These are phyloP conservation scores for Collybia nuda DNA, from an alignment of 768 basidiomycete species.

Conservation along the genomic window DNA sequence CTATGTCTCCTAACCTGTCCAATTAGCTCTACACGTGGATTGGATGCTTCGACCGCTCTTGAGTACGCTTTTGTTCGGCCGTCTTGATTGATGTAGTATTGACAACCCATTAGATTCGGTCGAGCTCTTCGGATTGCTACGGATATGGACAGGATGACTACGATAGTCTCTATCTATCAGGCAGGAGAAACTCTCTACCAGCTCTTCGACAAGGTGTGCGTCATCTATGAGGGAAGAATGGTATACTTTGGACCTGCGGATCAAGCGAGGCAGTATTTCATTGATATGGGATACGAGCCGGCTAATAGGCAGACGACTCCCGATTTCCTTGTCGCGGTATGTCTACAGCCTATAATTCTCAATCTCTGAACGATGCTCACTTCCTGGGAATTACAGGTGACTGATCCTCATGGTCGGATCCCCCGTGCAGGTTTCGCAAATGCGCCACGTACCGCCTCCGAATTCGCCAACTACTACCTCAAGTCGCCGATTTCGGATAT, in stretches of 20 bases:
- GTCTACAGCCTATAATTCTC: no score
- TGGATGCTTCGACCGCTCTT: slow-evolving; percentile 71
- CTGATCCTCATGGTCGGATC: slow-evolving; percentile 56
- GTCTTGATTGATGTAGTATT: background rate
- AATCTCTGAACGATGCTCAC: no score
- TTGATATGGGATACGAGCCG: slow-evolving; percentile 63
- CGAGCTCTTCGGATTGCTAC: slow-evolving; percentile 66
- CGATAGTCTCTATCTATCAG: slow-evolving; percentile 83
- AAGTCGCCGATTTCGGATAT: slow-evolving; percentile 27
- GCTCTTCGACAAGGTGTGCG: slow-evolving; percentile 71
- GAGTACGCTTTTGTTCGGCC: slow-evolving; percentile 30
- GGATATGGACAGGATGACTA: slow-evolving; percentile 51
- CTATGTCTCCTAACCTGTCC: no score
- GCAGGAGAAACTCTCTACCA: slow-evolving; percentile 69
- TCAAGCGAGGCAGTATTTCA: slow-evolving; percentile 71
- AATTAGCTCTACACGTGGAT: slow-evolving; percentile 67
- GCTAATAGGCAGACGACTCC: slow-evolving; percentile 63
- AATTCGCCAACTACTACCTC: slow-evolving; percentile 40
- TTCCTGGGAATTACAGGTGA: slow-evolving; percentile 22
- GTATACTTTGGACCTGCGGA: slow-evolving; percentile 74
- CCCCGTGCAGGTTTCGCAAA: slow-evolving; percentile 30
- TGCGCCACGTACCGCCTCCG: slow-evolving; percentile 43
- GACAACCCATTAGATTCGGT: slow-evolving; percentile 38
- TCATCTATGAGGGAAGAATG: slow-evolving; percentile 74
- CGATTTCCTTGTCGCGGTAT: slow-evolving; percentile 53